Percentiles rank a stretch among this genome's conserved stretches.
phyloP scores from a whole-genome alignment of 495 filamentous ascomycete genomes.

The Trichoderma erinaceum region DNA sequence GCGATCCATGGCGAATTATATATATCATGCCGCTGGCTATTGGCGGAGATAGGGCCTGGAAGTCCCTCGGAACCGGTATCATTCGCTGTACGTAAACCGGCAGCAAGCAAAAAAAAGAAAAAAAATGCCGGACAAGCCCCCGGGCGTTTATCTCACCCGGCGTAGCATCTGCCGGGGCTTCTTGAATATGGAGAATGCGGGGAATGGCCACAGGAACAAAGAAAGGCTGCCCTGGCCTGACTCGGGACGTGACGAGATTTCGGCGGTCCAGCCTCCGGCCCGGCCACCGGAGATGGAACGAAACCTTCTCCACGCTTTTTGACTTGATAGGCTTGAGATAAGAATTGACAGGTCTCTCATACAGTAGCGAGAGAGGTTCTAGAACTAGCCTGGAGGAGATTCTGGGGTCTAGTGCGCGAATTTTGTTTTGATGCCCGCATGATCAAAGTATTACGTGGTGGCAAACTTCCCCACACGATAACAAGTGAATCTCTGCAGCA shows the following conservation, averaged over 20 bases:
- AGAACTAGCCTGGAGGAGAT: neutral
- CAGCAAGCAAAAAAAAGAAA: neutral
- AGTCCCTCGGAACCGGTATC: neutral
- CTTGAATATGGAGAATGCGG: neutral
- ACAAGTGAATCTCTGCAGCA: neutral
- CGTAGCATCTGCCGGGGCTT: neutral
- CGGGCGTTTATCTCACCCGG: neutral
- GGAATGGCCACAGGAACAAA: neutral
- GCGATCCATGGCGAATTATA: neutral
- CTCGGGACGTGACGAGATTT: neutral
- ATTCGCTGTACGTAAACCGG: neutral
- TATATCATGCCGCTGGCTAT: neutral
- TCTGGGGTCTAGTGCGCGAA: constrained; percentile 10
- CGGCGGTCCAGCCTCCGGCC: neutral
- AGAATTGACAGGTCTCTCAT: neutral
- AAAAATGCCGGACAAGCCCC: neutral
- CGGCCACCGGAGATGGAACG: neutral
- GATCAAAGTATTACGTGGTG: neutral
- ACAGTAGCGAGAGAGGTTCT: neutral
- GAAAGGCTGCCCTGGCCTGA: neutral
- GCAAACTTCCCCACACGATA: neutral
- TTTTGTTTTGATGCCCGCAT: neutral
- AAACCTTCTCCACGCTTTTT: neutral
- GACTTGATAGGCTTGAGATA: neutral
- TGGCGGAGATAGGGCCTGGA: neutral